Evolutionary conservation across 2,329 filamentous ascomycete species (phyloP).

Genomic region (Claviceps spartinae): DNA sequence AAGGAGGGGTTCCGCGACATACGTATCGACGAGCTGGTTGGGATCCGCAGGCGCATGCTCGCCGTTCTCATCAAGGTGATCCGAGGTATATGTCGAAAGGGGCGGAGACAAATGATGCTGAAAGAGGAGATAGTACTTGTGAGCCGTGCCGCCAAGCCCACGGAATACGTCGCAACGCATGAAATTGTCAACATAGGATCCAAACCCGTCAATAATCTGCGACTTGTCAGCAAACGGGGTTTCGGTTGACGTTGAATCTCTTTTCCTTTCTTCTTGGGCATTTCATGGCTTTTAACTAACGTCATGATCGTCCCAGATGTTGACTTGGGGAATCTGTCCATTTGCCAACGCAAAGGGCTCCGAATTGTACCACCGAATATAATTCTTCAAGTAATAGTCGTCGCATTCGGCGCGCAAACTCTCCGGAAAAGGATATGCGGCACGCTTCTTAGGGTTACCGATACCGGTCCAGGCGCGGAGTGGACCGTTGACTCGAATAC

Average conservation of each 20-base stretch:
- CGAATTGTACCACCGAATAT: slow-evolving; percentile 69
- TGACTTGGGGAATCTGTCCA: slow-evolving; percentile 87
- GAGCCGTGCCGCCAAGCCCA: slow-evolving; percentile 79
- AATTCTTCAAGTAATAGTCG: slow-evolving; percentile 82
- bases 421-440: slow-evolving; percentile 62
- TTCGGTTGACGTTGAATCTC: background rate
- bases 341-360: slow-evolving; percentile 78
- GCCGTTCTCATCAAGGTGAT: slow-evolving; percentile 11
- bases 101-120: slow-evolving; percentile 88
- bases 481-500: slow-evolving; percentile 73
- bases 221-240: slow-evolving; percentile 2
- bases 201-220: slow-evolving; percentile 81
- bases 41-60: slow-evolving; percentile 46
- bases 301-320: slow-evolving; percentile 97
- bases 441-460: slow-evolving; percentile 69
- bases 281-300: slow-evolving; percentile 25
- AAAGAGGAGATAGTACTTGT: slow-evolving; percentile 97
- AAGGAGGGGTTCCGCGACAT: slow-evolving; percentile 41
- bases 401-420: slow-evolving; percentile 74
- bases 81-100: slow-evolving; percentile 68
- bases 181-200: slow-evolving; percentile 85
- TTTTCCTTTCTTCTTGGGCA: background rate
- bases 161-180: slow-evolving; percentile 89
- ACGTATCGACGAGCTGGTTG: slow-evolving; percentile 60
- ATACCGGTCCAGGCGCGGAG: slow-evolving; percentile 73